A percentile compares a stretch with the other conserved stretches of the same genome.
phyloP scores from a whole-genome alignment of 2,329 filamentous ascomycete genomes.

The Paraphoma sp. region DNA sequence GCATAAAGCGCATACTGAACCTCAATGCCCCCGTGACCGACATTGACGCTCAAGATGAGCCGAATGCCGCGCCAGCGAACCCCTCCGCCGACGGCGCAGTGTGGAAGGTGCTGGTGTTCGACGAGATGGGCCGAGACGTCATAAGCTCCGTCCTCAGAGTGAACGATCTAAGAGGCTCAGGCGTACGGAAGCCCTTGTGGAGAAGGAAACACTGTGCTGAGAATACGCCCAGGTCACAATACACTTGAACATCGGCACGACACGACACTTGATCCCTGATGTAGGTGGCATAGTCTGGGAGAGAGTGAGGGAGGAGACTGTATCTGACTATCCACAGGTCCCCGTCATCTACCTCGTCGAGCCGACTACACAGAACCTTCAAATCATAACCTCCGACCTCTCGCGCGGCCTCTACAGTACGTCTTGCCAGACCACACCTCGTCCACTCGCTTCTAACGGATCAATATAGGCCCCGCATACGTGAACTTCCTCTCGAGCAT shows the following conservation, averaged over 20 bases:
- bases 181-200: conserved; percentile 52
- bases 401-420: conserved; percentile 77
- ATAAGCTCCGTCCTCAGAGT: conserved; percentile 96
- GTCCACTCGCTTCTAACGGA: neutral
- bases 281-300: conserved; percentile 56
- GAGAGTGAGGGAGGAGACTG: neutral
- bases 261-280: conserved; percentile 90
- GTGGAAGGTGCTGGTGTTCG: conserved; percentile 80
- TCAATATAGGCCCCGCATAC: conserved; percentile 74
- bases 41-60: conserved; percentile 69
- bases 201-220: conserved; percentile 56
- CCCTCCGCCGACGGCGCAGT: conserved; percentile 22
- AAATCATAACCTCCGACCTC: conserved; percentile 83
- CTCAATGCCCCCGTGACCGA: conserved; percentile 74
- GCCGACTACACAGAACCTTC: conserved; percentile 79
- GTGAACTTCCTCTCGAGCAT: conserved; percentile 97
- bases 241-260: conserved; percentile 71
- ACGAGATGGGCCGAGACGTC: conserved; percentile 88
- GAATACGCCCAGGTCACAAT: conserved; percentile 65
- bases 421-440: neutral
- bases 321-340: conserved; percentile 26
- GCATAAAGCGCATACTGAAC: conserved; percentile 94
- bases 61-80: conserved; percentile 12
- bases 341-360: conserved; percentile 97
- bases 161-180: conserved; percentile 89